phyloP scores from a whole-genome alignment of 2,329 filamentous ascomycete genomes.

The Botryotinia calthae region DNA sequence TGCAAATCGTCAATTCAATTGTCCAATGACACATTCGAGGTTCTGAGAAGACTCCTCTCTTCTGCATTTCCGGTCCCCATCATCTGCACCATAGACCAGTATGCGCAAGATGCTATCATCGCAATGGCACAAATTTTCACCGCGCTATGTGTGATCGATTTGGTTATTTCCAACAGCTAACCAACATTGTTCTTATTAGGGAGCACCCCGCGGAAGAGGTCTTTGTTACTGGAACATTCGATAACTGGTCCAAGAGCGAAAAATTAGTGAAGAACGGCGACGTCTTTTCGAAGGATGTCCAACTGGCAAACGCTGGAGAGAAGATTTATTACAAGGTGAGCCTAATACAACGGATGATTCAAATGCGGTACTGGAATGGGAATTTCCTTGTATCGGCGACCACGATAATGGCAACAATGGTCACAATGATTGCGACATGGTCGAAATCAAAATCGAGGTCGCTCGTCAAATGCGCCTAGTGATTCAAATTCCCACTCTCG shows the following conservation, averaged over 20 bases:
- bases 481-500: conserved; percentile 15
- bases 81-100: background rate
- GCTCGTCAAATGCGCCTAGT: conserved; percentile 10
- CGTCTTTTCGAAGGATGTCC: conserved; percentile 77
- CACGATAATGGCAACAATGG: background rate
- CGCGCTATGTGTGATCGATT: background rate
- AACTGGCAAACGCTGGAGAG: conserved; percentile 60
- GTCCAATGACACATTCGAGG: conserved; percentile 4
- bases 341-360: conserved; percentile 11
- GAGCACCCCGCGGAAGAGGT: conserved; percentile 78
- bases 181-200: conserved; percentile 57
- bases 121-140: background rate
- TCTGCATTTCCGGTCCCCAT: background rate
- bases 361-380: background rate
- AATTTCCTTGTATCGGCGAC: background rate
- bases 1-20: background rate
- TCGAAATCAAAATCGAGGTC: background rate
- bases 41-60: background rate
- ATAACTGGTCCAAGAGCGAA: conserved; percentile 86
- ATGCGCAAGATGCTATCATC: background rate
- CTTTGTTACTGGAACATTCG: conserved; percentile 93
- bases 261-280: conserved; percentile 74
- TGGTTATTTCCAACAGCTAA: background rate
- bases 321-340: conserved; percentile 95
- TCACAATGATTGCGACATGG: background rate